Evolutionary conservation across 2,329 filamentous ascomycete genomes (phyloP).

Genomic region (Diaporthe vexans): DNA sequence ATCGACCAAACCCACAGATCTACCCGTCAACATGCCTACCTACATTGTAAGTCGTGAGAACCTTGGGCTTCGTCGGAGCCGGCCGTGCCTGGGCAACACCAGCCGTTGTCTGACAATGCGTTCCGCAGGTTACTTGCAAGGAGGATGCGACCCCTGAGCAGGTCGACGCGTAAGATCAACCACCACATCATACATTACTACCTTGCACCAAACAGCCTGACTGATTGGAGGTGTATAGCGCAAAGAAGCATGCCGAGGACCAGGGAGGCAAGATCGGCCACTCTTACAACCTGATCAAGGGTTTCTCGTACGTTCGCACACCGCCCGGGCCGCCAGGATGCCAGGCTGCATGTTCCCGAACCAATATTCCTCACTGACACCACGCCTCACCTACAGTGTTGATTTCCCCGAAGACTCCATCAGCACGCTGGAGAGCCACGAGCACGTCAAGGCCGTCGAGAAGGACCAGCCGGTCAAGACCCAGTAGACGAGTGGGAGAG

Average conservation of each 20-base stretch:
- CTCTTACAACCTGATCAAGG: constrained; percentile 88
- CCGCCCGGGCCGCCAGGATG: too few species aligned
- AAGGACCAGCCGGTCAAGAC: constrained; percentile 77
- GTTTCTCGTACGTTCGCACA: constrained; percentile 81
- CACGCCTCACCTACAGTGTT: background rate
- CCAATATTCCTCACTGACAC: background rate
- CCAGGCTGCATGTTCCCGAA: background rate
- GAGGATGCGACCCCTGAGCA: constrained; percentile 59
- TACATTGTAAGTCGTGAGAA: constrained; percentile 63
- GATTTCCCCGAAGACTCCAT: constrained; percentile 78
- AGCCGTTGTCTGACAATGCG: constrained; percentile 6
- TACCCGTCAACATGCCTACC: constrained; percentile 62
- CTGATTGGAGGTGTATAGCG: constrained; percentile 59
- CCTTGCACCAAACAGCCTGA: background rate
- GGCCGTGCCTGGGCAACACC: background rate
- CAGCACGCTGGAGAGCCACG: constrained; percentile 72
- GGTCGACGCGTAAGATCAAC: constrained; percentile 40
- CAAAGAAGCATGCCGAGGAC: constrained; percentile 80
- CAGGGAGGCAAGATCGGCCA: constrained; percentile 88
- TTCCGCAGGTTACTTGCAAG: constrained; percentile 83
- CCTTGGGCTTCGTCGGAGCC: background rate
- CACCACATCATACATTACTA: background rate
- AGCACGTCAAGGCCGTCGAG: constrained; percentile 83
- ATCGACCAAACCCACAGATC: background rate
- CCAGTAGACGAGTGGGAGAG: constrained; percentile 65